A percentile compares a stretch with the other conserved stretches of the same genome.
phyloP scores from a whole-genome alignment of 2,329 filamentous ascomycete species.

The Calonectria naviculata region DNA sequence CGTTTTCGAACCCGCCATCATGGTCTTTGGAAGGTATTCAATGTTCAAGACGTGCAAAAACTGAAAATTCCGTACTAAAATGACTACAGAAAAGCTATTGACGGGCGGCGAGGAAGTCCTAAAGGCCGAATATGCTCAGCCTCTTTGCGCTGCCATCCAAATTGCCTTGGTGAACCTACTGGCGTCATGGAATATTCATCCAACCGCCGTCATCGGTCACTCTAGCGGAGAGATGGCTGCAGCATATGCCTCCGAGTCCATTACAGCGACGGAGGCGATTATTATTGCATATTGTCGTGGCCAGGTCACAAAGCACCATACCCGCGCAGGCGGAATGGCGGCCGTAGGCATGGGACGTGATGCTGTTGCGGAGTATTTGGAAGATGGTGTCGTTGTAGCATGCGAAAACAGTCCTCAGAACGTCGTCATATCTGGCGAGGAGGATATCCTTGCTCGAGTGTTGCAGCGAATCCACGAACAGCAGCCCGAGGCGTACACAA shows the following conservation, averaged over 20 bases:
- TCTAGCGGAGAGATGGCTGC: conserved; percentile 53
- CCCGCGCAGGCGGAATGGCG: conserved; percentile 46
- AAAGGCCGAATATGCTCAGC: conserved; percentile 40
- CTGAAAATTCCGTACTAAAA: neutral
- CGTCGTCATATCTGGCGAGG: conserved; percentile 47
- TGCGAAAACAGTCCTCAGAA: conserved; percentile 49
- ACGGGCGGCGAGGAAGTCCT: neutral
- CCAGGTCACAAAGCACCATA: conserved; percentile 14
- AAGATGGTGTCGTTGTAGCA: conserved; percentile 41
- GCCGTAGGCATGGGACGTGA: conserved; percentile 48
- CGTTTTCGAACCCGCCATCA: neutral
- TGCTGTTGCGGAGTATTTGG: conserved; percentile 40
- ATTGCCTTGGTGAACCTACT: conserved; percentile 52
- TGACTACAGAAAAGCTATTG: neutral
- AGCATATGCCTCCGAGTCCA: conserved; percentile 40
- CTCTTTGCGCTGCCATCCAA: conserved; percentile 55
- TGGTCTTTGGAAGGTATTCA: conserved; percentile 20
- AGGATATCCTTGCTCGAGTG: neutral
- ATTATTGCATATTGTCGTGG: conserved; percentile 53
- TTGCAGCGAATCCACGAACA: neutral
- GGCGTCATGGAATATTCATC: conserved; percentile 41
- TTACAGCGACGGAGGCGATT: conserved; percentile 40
- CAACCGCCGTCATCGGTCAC: conserved; percentile 47
- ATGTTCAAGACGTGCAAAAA: neutral
- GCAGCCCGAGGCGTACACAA: conserved; percentile 35